Evolutionary conservation across 2,329 filamentous ascomycete genomes (phyloP).

Genomic region (Rhexocercosporidium sp.): DNA sequence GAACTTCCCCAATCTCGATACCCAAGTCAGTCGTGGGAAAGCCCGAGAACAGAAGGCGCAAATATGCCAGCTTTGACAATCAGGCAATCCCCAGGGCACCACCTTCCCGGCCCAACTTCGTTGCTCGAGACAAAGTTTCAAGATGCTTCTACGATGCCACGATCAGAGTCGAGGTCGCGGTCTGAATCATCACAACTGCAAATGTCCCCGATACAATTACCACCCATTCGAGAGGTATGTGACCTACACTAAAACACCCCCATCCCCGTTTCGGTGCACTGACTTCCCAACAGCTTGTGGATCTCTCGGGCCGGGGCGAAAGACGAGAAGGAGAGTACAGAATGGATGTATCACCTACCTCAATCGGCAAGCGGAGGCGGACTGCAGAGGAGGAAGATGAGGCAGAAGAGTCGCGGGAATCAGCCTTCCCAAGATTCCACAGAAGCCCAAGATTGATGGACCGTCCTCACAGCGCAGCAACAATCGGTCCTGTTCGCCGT

Average conservation of each 20-base stretch:
- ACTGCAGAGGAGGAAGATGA: conserved; percentile 26
- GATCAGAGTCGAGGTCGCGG: background rate
- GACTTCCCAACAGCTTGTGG: background rate
- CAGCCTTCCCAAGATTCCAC: conserved; percentile 16
- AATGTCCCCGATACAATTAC: conserved; percentile 10
- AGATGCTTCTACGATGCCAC: background rate
- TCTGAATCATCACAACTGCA: background rate
- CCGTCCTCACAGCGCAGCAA: conserved; percentile 22
- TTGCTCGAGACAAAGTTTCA: conserved; percentile 7
- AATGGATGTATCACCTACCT: conserved; percentile 3
- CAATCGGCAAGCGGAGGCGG: conserved; percentile 29
- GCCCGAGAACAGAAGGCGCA: background rate
- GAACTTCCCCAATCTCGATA: conserved; percentile 24
- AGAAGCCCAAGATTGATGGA: conserved; percentile 24
- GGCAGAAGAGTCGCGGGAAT: conserved; percentile 18
- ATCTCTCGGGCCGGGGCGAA: conserved; percentile 7
- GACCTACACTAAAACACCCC: background rate
- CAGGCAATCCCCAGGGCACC: conserved; percentile 18
- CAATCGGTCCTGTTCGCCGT: conserved; percentile 12
- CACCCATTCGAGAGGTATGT: conserved; percentile 15
- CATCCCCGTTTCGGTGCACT: background rate
- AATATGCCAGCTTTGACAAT: conserved; percentile 29
- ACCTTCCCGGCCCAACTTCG: conserved; percentile 18
- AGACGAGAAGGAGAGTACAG: conserved; percentile 5
- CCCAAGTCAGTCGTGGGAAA: conserved; percentile 16